Evolutionary conservation across 352 stramenopile species (phyloP).

Genomic region (Thalassiosira sp.): DNA sequence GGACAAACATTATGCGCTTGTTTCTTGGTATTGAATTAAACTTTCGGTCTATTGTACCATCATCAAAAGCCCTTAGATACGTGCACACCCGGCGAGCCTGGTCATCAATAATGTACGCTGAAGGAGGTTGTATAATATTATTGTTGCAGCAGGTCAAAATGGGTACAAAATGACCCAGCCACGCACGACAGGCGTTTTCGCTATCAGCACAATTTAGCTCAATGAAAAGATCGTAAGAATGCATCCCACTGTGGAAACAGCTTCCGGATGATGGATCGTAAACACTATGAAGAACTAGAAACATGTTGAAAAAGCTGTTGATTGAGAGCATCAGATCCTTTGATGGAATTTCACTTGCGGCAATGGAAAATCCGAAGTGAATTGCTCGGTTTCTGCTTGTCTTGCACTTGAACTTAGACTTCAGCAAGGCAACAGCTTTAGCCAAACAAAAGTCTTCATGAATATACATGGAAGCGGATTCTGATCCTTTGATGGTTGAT

Average conservation of each 20-base stretch:
- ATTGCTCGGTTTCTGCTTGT: conserved; percentile 19
- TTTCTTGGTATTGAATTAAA: conserved; percentile 37
- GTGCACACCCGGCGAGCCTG: conserved; percentile 50
- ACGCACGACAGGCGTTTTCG: conserved; percentile 16
- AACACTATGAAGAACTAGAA: conserved; percentile 35
- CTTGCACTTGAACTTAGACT: conserved; percentile 12
- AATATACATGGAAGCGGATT: conserved; percentile 38
- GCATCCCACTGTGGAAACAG: conserved; percentile 37
- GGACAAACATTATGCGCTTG: conserved; percentile 58
- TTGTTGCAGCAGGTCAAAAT: conserved; percentile 34
- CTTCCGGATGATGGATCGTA: conserved; percentile 32
- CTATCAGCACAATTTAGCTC: conserved; percentile 31
- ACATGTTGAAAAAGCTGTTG: conserved; percentile 52
- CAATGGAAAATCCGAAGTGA: conserved; percentile 34
- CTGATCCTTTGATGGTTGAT: background rate
- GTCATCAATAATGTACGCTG: conserved; percentile 42
- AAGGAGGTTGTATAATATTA: conserved; percentile 33
- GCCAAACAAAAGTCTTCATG: conserved; percentile 47
- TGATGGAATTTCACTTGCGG: background rate
- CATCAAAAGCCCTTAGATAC: conserved; percentile 59
- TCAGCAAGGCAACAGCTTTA: conserved; percentile 30
- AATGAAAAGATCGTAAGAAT: conserved; percentile 37
- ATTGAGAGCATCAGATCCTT: conserved; percentile 33
- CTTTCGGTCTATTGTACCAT: conserved; percentile 59
- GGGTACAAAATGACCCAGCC: conserved; percentile 37